phyloP scores from a whole-genome alignment of 208 protist genomes.

The Porcisia hertigi region DNA sequence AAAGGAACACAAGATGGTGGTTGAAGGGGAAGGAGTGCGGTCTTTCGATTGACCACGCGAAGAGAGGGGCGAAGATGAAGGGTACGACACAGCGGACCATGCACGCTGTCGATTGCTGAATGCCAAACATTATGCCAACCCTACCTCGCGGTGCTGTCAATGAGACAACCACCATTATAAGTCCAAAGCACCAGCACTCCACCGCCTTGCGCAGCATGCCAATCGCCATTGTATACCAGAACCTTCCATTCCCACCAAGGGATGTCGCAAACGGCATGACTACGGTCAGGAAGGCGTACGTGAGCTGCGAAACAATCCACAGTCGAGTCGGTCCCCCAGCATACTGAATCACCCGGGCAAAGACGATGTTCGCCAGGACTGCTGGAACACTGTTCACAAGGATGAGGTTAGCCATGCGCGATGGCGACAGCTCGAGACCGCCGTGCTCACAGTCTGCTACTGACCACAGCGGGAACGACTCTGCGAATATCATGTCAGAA shows the following conservation, averaged over 20 bases:
- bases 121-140: constrained; percentile 76
- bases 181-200: constrained; percentile 59
- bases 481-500: constrained; percentile 62
- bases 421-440: constrained; percentile 37
- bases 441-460: constrained; percentile 32
- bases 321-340: constrained; percentile 38
- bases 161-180: constrained; percentile 68
- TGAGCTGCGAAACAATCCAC: constrained; percentile 42
- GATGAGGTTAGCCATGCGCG: constrained; percentile 45
- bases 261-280: constrained; percentile 34
- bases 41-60: constrained; percentile 74
- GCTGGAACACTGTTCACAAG: constrained; percentile 49
- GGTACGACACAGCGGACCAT: constrained; percentile 65
- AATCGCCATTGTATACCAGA: constrained; percentile 43
- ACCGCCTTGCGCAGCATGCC: constrained; percentile 57
- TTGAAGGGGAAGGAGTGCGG: constrained; percentile 68
- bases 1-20: constrained; percentile 65
- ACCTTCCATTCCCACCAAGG: constrained; percentile 30
- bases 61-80: constrained; percentile 64
- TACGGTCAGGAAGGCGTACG: constrained; percentile 32
- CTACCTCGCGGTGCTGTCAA: constrained; percentile 53
- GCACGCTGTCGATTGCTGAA: constrained; percentile 70
- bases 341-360: constrained; percentile 28
- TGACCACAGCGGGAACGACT: constrained; percentile 68
- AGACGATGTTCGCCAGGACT: constrained; percentile 58